Base-by-base conservation (phyloP, 192 early-diverging fungal species). In the Podila horticola region DNA sequence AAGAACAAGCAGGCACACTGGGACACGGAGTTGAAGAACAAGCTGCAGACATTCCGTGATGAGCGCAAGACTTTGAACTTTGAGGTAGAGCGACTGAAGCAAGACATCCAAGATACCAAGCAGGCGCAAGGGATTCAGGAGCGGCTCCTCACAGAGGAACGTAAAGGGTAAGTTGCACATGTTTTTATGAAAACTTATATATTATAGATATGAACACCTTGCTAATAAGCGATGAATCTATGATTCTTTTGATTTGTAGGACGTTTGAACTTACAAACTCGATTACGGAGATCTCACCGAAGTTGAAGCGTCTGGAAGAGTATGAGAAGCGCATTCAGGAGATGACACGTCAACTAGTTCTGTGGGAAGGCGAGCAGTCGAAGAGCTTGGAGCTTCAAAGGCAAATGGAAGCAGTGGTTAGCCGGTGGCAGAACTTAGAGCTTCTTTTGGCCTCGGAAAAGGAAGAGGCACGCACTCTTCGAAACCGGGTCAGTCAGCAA, bases 1-100 rank as follows among this genome's bases (percentile, higher is more conserved):
- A 88, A 86, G 52, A 76, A 82, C 62, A 90, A 86, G 36, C 89
- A 90, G 34, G 72, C 87, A 1, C 74, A 88, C 66, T 88, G 89
- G 89, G 87, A 90, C 51, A 81, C 86, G 17, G 87, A 88, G 31
- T 74, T 86, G 48, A 85, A 84, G 28, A 58, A 30, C 15, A 90
- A 87, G 65, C 58, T 87, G 31, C 81, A 84, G 38, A 70, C 66
- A 19, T 90, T 86, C 63, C 71, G 86, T 33, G 84, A 88, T 13
- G 84, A 87, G 13, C 75, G 84, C 20, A 87, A 84, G 63, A 75
- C 84, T 52, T 79, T 86, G 64, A 79, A 87, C 58, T 76, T 66
- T 30, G 74, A 85, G 31, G 73, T 83, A 13, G 81, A 86, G 22
- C 71, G 66, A 20, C 34, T 79, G n/a, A 73, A 83, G 58, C 74